These are phyloP conservation scores for Malbranchea cinnamomea DNA, from an alignment of 2,329 filamentous ascomycete species.

Conservation along the genomic window DNA sequence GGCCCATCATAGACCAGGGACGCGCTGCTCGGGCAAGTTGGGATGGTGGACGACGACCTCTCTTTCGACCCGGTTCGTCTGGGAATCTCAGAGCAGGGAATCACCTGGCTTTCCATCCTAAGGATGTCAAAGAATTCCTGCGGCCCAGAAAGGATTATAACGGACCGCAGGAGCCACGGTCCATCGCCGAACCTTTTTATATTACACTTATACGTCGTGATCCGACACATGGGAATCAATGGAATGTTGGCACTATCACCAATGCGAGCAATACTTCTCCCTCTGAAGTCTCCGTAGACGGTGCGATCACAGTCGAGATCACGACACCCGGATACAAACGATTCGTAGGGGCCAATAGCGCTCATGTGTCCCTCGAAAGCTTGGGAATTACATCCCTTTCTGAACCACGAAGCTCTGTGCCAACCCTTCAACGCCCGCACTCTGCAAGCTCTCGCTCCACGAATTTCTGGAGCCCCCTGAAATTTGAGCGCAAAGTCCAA, in stretches of 20 bases:
- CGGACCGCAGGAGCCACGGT: not conserved
- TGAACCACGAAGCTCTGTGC: slow-evolving; percentile 1
- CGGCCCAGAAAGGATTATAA: slow-evolving; percentile 6
- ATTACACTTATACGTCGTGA: slow-evolving; percentile 58
- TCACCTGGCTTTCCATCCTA: no score
- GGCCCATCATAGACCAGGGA: slow-evolving; percentile 4
- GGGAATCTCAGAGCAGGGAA: no score
- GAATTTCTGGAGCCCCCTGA: slow-evolving; percentile 1
- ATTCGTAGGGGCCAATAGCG: slow-evolving; percentile 31
- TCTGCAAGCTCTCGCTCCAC: not conserved
- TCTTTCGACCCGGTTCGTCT: slow-evolving; percentile 3
- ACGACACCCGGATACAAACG: slow-evolving; percentile 45
- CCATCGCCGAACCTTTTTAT: slow-evolving; percentile 16
- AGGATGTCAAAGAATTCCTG: slow-evolving; percentile 1
- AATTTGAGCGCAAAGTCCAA: slow-evolving; percentile 10
- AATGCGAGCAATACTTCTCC: slow-evolving; percentile 14
- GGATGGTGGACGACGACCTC: slow-evolving; percentile 5
- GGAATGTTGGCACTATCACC: slow-evolving; percentile 57
- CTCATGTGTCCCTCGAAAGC: slow-evolving; percentile 20
- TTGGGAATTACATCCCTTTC: slow-evolving; percentile 14
- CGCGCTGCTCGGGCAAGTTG: slow-evolving; percentile 4
- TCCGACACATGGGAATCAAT: slow-evolving; percentile 52
- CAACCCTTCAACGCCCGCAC: slow-evolving; percentile 1
- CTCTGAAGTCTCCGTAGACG: slow-evolving; percentile 9
- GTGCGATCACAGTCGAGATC: slow-evolving; percentile 38